Evolutionary conservation across 2,329 filamentous ascomycete species (phyloP), one percentile per base, ranked within the genome.

Genomic region (Basipetospora sp.): DNA sequence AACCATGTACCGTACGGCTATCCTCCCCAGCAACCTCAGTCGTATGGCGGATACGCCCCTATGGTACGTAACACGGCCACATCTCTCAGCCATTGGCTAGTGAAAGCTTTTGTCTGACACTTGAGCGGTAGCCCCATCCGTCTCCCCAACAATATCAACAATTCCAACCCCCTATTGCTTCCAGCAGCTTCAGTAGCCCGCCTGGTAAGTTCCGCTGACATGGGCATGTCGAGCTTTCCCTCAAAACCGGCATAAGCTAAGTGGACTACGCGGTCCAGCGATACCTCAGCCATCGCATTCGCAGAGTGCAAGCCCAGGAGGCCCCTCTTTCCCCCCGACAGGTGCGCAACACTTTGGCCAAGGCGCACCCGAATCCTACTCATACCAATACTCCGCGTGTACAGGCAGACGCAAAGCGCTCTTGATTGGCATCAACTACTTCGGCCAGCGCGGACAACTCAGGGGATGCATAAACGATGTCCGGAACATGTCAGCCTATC

Each of bases 381-480:
- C 67, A 31, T 94, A 87, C 58, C 82, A 87, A 57, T 94, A 94
- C 58, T 94, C 86, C 31, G 80, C 79, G 46, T 94, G 87, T 56
- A 92, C 80, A 4, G 88, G 87, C 32, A 75, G 77, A 49, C 69
- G 87, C 53, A 94, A 94, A 63, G 88, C 87, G 4, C 64, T 94
- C 20, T 60, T 96, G 43, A 88, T 94, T 48, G 88, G 88, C 39
- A 94, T 94, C 65, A 94, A 94, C 62, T 94, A 96, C 61, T 94
- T 94, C 54, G 78, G 81, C 36, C 87, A 94, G 60, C 76, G 83
- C 41, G 87, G 87, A 19, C 83, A 94, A 64, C 67, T 94, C 34
- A 71, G 86, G 41, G 88, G 88, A 32, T 96, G 88, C 53, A 94
- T 94, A 65, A 94, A 96, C 54, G 88, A 96, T 55, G 88, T 94